Evolutionary conservation across 2,329 filamentous ascomycete species (phyloP).

Genomic region (Orbilia brochopaga): DNA sequence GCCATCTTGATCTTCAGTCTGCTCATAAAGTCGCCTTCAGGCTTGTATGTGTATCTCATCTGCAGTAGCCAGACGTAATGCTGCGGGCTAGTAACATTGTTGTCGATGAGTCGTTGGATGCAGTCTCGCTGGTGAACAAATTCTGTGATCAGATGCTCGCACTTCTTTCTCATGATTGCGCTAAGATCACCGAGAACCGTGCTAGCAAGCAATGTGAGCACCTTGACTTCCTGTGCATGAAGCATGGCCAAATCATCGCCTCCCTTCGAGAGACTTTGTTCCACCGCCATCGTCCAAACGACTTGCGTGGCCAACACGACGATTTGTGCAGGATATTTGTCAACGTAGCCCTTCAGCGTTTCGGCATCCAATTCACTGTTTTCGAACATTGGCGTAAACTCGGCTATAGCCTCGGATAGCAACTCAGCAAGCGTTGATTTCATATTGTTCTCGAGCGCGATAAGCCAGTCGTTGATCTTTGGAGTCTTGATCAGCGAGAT

Average conservation of each 20-base stretch:
- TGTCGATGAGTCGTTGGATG: constrained; percentile 81
- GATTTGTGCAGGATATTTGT: constrained; percentile 86
- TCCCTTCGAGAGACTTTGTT: constrained; percentile 73
- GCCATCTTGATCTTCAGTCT: constrained; percentile 94
- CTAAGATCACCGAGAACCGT: constrained; percentile 90
- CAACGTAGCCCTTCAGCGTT: constrained; percentile 79
- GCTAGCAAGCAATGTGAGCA: constrained; percentile 82
- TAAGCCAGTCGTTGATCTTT: constrained; percentile 98
- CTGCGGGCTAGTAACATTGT: constrained; percentile 74
- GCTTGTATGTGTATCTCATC: constrained; percentile 92
- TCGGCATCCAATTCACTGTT: constrained; percentile 72
- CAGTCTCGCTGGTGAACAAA: constrained; percentile 96
- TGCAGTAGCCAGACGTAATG: constrained; percentile 94
- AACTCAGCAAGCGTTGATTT: constrained; percentile 90
- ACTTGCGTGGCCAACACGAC: constrained; percentile 93
- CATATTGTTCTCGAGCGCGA: constrained; percentile 88
- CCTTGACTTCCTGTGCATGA: constrained; percentile 80
- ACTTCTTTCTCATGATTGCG: constrained; percentile 88
- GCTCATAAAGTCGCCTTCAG: constrained; percentile 79
- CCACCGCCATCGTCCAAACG: constrained; percentile 88
- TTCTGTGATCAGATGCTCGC: constrained; percentile 97
- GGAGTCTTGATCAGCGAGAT: constrained; percentile 93
- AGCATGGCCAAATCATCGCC: constrained; percentile 73
- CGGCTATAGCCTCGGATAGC: constrained; percentile 80
- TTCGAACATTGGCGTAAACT: constrained; percentile 79